Base-by-base conservation (phyloP, 2,329 filamentous ascomycete genomes). In the Niveomyces coronatus region DNA sequence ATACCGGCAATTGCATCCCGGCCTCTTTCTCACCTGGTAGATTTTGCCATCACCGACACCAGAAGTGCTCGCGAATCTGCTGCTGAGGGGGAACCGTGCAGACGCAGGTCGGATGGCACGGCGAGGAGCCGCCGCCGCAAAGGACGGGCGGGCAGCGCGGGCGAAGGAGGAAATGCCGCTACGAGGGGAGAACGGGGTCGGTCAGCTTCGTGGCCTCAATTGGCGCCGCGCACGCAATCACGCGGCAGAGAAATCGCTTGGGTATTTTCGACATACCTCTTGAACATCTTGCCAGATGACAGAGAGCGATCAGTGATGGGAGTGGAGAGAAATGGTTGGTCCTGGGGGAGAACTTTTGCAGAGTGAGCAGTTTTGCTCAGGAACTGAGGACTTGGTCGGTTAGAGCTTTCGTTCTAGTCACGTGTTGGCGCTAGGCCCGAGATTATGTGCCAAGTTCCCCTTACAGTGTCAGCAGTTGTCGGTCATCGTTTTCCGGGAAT, bases 231-330 rank as follows among this genome's bases (percentile, higher is more conserved):
- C 40, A 33, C 37, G 41, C 44, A 37, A 44, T 31, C 46, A 48
- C 45, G 45, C 41, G 42, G 42, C 43, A 38, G 46, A 52, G 54
- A 56, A 50, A 37, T 49, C 32, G 26, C 45, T 60, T 37, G 45
- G 49, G 43, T 45, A 52, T 45, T 47, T 44, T 45, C 40, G 56
- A 74, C 78, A 67, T 67, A 85, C 81, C 79, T 84, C 79, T 83
- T 83, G 71, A 84, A 81, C 81, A 85, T 85, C 77, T 74, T 83
- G 72, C 65, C 65, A 70, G 76, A 79, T 76, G 72, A 72, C 67
- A 67, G 68, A 74, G 72, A 75, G 73, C 72, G 69, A 69, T 71
- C 65, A 62, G 62, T 64, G 62, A 73, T 69, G 63, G 58, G 67
- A 66, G 70, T 68, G 71, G 68, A 71, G 68, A 68, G 64, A 64